These are phyloP conservation scores for Nicotiana sylvestris DNA, from an alignment of 257 asterid genomes.

Conservation along the genomic window DNA sequence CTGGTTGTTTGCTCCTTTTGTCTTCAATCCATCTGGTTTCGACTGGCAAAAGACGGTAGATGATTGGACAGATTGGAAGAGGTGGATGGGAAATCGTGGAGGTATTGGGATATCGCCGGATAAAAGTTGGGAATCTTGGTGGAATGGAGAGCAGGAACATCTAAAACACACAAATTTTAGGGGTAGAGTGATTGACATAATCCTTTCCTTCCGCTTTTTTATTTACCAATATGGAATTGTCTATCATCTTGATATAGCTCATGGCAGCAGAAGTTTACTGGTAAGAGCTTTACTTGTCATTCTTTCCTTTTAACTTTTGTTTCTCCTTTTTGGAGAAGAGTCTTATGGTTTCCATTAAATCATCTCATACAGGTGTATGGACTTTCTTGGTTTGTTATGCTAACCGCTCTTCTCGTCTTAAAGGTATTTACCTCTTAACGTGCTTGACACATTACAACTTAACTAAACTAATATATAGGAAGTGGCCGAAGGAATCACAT, in stretches of 20 bases:
- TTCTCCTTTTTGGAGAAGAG: conserved; percentile 17
- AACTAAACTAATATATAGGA: neutral
- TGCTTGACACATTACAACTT: neutral
- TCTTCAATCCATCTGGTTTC: conserved; percentile 95
- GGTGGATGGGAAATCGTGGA: conserved; percentile 99
- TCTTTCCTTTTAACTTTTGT: neutral
- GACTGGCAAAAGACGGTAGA: conserved; percentile 99
- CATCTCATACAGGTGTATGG: conserved; percentile 69
- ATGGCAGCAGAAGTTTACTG: conserved; percentile 55
- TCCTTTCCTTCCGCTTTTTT: conserved; percentile 77
- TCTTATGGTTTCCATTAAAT: conserved; percentile 17
- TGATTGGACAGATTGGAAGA: conserved; percentile 97
- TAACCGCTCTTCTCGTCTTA: conserved; percentile 61
- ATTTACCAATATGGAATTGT: conserved; percentile 94
- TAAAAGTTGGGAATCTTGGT: conserved; percentile 99
- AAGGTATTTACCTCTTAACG: conserved; percentile 46
- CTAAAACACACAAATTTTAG: conserved; percentile 60
- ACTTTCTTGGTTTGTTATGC: conserved; percentile 95
- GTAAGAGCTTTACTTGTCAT: conserved; percentile 27
- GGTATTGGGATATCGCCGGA: conserved; percentile 86
- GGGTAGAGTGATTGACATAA: conserved; percentile 72
- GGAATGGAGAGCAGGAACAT: conserved; percentile 96
- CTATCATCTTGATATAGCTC: conserved; percentile 85
- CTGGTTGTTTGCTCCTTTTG: conserved; percentile 97
- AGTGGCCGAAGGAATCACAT: neutral